These are phyloP conservation scores for Fragaria nilgerrensis DNA, from an alignment of 306 rosid genomes.

Conservation along the genomic window DNA sequence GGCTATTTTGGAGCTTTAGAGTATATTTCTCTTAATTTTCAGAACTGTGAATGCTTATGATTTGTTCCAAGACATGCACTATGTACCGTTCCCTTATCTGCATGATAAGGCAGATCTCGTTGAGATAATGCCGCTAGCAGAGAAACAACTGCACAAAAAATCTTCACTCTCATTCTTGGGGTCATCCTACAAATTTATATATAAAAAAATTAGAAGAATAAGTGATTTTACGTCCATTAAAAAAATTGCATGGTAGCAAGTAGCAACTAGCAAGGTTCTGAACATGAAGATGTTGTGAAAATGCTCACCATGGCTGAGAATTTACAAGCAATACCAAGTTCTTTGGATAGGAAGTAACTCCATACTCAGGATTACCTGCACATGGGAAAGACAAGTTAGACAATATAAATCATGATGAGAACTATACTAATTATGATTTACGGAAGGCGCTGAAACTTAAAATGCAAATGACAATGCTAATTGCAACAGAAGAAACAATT, in stretches of 20 bases:
- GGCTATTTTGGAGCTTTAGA: neutral
- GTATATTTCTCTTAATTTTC: conserved; percentile 1
- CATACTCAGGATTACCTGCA: conserved; percentile 65
- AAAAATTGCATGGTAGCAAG: neutral
- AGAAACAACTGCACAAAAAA: conserved; percentile 56
- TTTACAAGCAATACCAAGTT: conserved; percentile 41
- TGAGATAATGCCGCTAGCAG: conserved; percentile 72
- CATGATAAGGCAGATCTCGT: conserved; percentile 67
- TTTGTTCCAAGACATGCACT: neutral
- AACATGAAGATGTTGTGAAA: conserved; percentile 27
- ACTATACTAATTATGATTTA: neutral
- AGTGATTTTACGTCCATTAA: neutral
- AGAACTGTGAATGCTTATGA: neutral
- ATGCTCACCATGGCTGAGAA: conserved; percentile 68
- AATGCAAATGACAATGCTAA: neutral
- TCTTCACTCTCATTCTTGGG: conserved; percentile 55
- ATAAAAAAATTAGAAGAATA: conserved; percentile 25
- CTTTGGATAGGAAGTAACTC: conserved; percentile 53
- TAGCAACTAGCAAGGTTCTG: conserved; percentile 11
- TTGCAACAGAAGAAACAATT: no score
- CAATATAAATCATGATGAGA: conserved; percentile 14
- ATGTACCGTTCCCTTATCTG: conserved; percentile 53
- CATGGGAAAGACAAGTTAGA: conserved; percentile 26
- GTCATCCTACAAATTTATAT: conserved; percentile 55
- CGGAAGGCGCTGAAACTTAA: neutral